These are phyloP conservation scores for Saccharomyces hybrid DNA, from an alignment of 1,139 yeast genomes.

Conservation along the genomic window DNA sequence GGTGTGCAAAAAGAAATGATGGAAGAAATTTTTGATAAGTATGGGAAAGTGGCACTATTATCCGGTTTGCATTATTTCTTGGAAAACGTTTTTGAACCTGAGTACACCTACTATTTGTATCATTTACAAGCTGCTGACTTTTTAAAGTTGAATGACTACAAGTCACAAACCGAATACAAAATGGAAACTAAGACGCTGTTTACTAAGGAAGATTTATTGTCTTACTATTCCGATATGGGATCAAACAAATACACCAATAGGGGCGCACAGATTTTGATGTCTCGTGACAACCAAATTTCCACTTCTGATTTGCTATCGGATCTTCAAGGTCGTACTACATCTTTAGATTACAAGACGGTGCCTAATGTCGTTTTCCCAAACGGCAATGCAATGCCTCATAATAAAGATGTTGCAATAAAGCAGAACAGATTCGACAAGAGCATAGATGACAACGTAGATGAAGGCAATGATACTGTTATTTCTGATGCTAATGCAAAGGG, in stretches of 20 bases:
- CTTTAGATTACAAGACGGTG: slow-evolving; percentile 1
- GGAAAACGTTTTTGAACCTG: slow-evolving; percentile 15
- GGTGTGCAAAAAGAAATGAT: slow-evolving; percentile 17
- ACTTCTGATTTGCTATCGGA: slow-evolving; percentile 20
- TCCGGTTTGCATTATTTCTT: slow-evolving; percentile 28
- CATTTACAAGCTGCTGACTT: slow-evolving; percentile 27
- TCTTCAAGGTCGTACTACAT: slow-evolving; percentile 5
- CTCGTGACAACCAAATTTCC: slow-evolving; percentile 16
- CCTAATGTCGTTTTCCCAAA: neutral
- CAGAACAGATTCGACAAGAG: slow-evolving; percentile 5
- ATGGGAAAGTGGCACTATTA: slow-evolving; percentile 23
- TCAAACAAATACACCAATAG: slow-evolving; percentile 24
- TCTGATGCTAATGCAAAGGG: slow-evolving; percentile 1
- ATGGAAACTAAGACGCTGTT: slow-evolving; percentile 15
- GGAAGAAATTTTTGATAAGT: slow-evolving; percentile 20
- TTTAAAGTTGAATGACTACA: slow-evolving; percentile 22
- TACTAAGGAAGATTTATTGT: slow-evolving; percentile 24
- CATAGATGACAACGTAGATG: neutral
- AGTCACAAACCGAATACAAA: slow-evolving; percentile 19
- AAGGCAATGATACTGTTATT: neutral
- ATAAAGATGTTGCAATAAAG: neutral
- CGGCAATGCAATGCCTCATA: slow-evolving; percentile 1
- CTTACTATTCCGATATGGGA: slow-evolving; percentile 26
- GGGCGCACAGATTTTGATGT: slow-evolving; percentile 25
- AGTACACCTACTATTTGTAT: slow-evolving; percentile 23